A percentile compares a stretch with the other conserved stretches of the same genome.
Evolutionary conservation across 2,329 filamentous ascomycete species (phyloP).

Genomic region (Biscogniauxia mediterranea): DNA sequence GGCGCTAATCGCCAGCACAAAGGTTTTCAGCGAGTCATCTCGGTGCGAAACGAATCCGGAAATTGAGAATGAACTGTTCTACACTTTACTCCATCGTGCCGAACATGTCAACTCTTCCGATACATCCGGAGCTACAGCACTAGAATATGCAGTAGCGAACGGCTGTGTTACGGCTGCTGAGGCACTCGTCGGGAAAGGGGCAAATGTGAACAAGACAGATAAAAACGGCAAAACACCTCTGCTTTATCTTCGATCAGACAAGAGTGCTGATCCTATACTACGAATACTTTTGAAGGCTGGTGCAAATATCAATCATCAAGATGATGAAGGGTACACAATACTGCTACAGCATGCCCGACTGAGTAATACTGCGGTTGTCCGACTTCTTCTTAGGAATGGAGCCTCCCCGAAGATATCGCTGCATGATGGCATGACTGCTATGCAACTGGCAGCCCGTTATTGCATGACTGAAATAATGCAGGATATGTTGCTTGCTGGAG

Average conservation of each 20-base stretch:
- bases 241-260: neutral
- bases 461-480: slow-evolving; percentile 3
- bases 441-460: neutral
- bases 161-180: neutral
- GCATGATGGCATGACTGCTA: neutral
- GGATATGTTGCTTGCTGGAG: neutral
- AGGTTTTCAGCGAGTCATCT: neutral
- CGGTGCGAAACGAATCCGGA: neutral
- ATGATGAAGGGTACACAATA: slow-evolving; percentile 1
- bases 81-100: neutral
- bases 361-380: neutral
- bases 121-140: neutral
- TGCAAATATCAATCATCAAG: slow-evolving; percentile 1
- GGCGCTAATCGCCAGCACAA: too few relatives aligned
- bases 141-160: neutral
- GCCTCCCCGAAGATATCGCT: neutral
- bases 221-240: slow-evolving; percentile 1
- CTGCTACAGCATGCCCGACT: neutral
- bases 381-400: slow-evolving; percentile 1
- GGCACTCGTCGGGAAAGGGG: slow-evolving; percentile 3
- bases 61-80: slow-evolving; percentile 1
- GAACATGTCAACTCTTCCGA: neutral
- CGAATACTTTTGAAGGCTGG: neutral
- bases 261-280: neutral
- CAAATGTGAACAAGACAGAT: slow-evolving; percentile 4